phyloP scores from a whole-genome alignment of 2,329 filamentous ascomycete species.

The Blastomyces silverae region DNA sequence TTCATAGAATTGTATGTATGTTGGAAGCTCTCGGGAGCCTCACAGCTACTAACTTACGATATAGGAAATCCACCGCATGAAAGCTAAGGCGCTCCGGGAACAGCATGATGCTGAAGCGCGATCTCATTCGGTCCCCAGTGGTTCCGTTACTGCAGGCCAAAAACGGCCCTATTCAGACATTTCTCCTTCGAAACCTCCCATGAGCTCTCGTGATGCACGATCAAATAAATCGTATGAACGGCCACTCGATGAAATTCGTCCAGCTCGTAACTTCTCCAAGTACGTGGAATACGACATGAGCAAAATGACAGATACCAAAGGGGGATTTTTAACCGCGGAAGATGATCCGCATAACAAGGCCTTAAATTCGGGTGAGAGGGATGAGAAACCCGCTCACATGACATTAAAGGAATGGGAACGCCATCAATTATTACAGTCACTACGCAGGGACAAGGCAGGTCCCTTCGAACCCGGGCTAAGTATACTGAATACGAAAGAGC shows the following conservation, averaged over 20 bases:
- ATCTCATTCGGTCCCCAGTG: constrained; percentile 30
- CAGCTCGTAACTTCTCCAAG: constrained; percentile 81
- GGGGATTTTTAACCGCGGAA: constrained; percentile 82
- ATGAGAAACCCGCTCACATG: constrained; percentile 77
- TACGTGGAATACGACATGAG: constrained; percentile 98
- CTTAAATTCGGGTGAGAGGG: constrained; percentile 50
- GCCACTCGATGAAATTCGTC: constrained; percentile 53
- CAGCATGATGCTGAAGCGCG: constrained; percentile 59
- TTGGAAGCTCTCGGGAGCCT: neutral
- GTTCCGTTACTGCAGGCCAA: constrained; percentile 53
- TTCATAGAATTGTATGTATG: constrained; percentile 48
- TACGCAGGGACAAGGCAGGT: constrained; percentile 67
- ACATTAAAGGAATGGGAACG: constrained; percentile 86
- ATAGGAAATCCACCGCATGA: constrained; percentile 79
- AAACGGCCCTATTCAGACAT: constrained; percentile 67
- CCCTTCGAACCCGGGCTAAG: constrained; percentile 88
- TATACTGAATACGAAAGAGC: constrained; percentile 56
- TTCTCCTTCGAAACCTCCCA: constrained; percentile 43
- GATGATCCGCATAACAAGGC: constrained; percentile 88
- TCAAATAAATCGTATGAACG: constrained; percentile 33
- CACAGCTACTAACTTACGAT: neutral
- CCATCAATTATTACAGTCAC: constrained; percentile 63
- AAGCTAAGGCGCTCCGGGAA: constrained; percentile 77
- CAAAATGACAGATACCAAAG: constrained; percentile 96
- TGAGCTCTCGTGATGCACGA: constrained; percentile 64